Conservation (phyloP, 2,329 filamentous ascomycete species). For the Thermoascus crustaceus region DNA sequence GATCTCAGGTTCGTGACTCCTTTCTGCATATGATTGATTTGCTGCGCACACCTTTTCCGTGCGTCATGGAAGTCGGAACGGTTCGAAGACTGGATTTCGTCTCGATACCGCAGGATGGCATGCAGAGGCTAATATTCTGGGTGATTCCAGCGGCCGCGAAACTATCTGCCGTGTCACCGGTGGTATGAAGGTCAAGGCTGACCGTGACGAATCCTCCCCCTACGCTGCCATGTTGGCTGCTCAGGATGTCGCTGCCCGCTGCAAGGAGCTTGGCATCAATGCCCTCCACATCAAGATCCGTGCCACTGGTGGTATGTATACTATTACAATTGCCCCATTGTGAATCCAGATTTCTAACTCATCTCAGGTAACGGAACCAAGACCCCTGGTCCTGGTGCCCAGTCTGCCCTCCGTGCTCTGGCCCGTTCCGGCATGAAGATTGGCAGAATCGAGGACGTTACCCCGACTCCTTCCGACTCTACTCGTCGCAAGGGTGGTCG, state of each 20-base stretch:
- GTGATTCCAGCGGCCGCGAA: conserved; percentile 89
- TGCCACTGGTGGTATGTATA: conserved; percentile 80
- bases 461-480: conserved; percentile 96
- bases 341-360: not conserved
- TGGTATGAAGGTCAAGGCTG: conserved; percentile 99
- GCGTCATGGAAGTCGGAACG: conserved; percentile 4
- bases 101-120: not conserved
- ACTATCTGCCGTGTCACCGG: conserved; percentile 99
- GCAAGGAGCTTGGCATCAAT: conserved; percentile 79
- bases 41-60: no score
- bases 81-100: not conserved
- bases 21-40: conserved; percentile 7
- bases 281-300: conserved; percentile 99
- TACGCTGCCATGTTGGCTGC: conserved; percentile 99
- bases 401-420: conserved; percentile 96
- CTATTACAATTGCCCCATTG: not conserved
- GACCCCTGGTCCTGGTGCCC: conserved; percentile 97
- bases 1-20: conserved; percentile 70
- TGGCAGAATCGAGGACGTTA: conserved; percentile 98
- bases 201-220: conserved; percentile 98
- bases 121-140: conserved; percentile 56
- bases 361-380: conserved; percentile 88
- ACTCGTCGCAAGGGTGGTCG: conserved; percentile 99
- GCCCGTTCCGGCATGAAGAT: conserved; percentile 99
- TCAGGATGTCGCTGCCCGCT: conserved; percentile 91